Conservation (phyloP, 805 yeast genomes). For the Lipomyces lipofer region DNA sequence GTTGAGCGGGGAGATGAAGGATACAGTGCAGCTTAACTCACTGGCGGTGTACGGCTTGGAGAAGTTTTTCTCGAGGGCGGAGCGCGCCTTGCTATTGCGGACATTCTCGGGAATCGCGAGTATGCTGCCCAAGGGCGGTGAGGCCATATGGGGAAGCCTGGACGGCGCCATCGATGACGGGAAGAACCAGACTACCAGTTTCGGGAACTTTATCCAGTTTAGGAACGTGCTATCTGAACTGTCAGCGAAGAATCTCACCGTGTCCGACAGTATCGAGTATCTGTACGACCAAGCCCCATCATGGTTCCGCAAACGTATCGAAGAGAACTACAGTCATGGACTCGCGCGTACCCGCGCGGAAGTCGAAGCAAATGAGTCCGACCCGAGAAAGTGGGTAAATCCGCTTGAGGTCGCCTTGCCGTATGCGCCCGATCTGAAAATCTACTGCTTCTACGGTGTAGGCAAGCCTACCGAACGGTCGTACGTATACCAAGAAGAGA, state of each 20-base stretch:
- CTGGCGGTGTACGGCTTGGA: constrained; percentile 93
- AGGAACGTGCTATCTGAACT: constrained; percentile 47
- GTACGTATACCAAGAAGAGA: constrained; percentile 76
- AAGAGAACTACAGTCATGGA: constrained; percentile 77
- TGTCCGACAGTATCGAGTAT: constrained; percentile 66
- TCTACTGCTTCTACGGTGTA: constrained; percentile 91
- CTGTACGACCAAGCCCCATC: constrained; percentile 65
- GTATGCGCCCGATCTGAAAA: constrained; percentile 86
- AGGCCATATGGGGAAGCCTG: constrained; percentile 79
- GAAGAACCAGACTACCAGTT: constrained; percentile 43
- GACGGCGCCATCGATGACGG: constrained; percentile 60
- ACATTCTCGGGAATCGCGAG: constrained; percentile 93
- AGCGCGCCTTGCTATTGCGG: constrained; percentile 80
- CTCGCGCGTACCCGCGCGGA: constrained; percentile 61
- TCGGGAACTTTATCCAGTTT: constrained; percentile 75
- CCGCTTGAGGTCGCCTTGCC: constrained; percentile 93
- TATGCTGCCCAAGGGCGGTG: constrained; percentile 97
- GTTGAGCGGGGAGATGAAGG: constrained; percentile 97
- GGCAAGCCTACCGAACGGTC: constrained; percentile 96
- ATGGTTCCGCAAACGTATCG: constrained; percentile 70
- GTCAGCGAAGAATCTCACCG: constrained; percentile 57
- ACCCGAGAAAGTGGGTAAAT: constrained; percentile 84
- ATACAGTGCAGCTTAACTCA: constrained; percentile 90
- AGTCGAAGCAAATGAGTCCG: constrained; percentile 62
- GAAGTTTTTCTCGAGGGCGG: constrained; percentile 85